Percentiles rank a stretch among this genome's conserved stretches.
phyloP scores from a whole-genome alignment of 306 rosid species.

The Castanea mollissima region DNA sequence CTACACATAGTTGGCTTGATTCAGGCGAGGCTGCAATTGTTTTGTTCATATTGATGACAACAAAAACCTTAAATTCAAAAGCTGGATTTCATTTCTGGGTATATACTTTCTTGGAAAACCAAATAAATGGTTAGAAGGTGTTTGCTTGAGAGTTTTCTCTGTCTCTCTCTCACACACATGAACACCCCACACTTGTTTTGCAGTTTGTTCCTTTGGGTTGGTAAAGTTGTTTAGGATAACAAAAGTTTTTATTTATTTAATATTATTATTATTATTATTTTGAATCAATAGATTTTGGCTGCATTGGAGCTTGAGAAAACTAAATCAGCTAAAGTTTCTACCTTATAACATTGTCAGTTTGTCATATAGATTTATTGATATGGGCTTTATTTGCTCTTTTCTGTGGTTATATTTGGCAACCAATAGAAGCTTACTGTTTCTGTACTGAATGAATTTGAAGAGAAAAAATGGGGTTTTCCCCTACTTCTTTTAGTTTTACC shows the following conservation, averaged over 20 bases:
- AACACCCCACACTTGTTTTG: neutral
- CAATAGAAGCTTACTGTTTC: neutral
- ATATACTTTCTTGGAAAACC: neutral
- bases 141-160: neutral
- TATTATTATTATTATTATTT: neutral
- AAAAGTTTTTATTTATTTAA: neutral
- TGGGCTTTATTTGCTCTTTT: neutral
- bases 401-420: neutral
- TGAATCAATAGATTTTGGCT: neutral
- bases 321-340: neutral
- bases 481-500: neutral
- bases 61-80: too few species aligned
- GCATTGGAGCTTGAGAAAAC: neutral
- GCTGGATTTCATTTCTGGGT: too few species aligned
- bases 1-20: neutral
- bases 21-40: neutral
- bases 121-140: neutral
- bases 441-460: neutral
- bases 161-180: neutral
- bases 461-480: neutral
- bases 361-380: neutral
- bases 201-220: neutral
- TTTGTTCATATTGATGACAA: too few species aligned
- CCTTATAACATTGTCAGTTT: neutral
- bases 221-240: neutral